Base-by-base conservation (phyloP, 2,329 filamentous ascomycete species). In the Cryphonectria radicalis region DNA sequence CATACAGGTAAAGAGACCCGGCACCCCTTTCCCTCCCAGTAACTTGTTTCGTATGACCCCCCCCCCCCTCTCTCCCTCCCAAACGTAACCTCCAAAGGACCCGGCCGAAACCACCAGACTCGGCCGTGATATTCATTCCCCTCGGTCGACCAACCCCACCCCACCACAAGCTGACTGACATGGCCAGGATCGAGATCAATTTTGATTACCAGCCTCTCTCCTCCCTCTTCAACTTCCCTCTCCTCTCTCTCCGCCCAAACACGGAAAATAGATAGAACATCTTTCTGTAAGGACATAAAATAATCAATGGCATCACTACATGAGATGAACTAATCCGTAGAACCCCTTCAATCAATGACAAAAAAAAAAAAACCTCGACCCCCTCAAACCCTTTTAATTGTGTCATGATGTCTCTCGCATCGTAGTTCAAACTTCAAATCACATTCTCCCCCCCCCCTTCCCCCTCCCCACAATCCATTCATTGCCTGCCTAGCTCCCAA, bases 91-190 rank as follows among this genome's bases (percentile, higher is more conserved):
- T 10, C 19, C 55, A 3, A 22, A 19, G 19, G 28, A 28, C 22
- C 60, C 60, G 60, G 60, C 60, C 60, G 60, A 63, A 40, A 63
- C 60, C 19, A 40, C 60, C 60, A 63, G 60, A 63, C 60, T 63
- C 60, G 60, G 60, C 60, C 60, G 60, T 63, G 60, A 63, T 40
- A 40, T 63, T 63, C 60, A 35, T 17, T 57, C 25, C n/a, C 53
- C n/a, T 57, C 13, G 11, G n/a, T 57, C 25, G 53, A 11, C 19
- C 22, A 28, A 8, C 53, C 25, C 53, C 13, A 57, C 46, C 46
- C 22, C 22, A 50, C 46, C 7, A 57, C 53, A 57, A 25, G 53
- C 25, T 17, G n/a, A 28, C 25, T 17, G n/a, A 28, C n/a, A 5
- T 22, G 2, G 50, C 22, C 50, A n/a, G 8, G n/a, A 53, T 53